Evolutionary conservation across 2,329 filamentous ascomycete species (phyloP), one percentile per base, ranked within the genome.

Genomic region (Trichoderma atrobrunneum): DNA sequence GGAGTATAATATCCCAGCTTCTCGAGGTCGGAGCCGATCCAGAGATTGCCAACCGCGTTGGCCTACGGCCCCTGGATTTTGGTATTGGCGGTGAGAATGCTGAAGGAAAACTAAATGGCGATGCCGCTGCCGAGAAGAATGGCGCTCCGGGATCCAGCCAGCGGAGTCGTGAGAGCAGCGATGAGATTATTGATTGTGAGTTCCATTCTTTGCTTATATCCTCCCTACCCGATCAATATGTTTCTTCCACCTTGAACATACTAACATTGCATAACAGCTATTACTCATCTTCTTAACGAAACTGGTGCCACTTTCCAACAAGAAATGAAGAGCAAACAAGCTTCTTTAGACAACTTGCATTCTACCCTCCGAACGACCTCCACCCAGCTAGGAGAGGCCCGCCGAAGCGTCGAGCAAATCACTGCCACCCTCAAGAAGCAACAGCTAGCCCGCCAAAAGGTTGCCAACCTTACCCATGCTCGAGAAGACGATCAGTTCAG

Each of bases 1-100:
- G 92, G 70, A 97, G 94, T 77, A 97, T 99, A 77, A 97, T 98
- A 72, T 95, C 94, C n/a, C 96, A 99, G 79, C 86, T 99, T 36
- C 86, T 98, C 12, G 96, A 99, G 82, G 95, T 99, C 57, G 94
- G 95, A 71, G 96, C 96, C 1, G 94, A 98, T 80, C 92, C 94
- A n/a, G 90, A 92, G 68, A 95, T 98, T 78, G 89, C 94, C 7
- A 99, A 99, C 78, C 90, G 94, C 63, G 95, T 95, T 59, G 95
- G 95, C 24, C 86, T 98, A 14, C 88, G 93, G 51, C 95, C 96
- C 1, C 87, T 94, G n/a, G 96, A 98, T 80, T 99, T 99, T 83
- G 95, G 95, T 10, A 93, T 98, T 32, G 94, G 94, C 6, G 89
- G 89, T 11, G 92, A 93, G 65, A 83, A 82, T 16, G 79, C 81